Evolutionary conservation across 441 rosid species (phyloP).

Genomic region (Omphalea diandra): DNA sequence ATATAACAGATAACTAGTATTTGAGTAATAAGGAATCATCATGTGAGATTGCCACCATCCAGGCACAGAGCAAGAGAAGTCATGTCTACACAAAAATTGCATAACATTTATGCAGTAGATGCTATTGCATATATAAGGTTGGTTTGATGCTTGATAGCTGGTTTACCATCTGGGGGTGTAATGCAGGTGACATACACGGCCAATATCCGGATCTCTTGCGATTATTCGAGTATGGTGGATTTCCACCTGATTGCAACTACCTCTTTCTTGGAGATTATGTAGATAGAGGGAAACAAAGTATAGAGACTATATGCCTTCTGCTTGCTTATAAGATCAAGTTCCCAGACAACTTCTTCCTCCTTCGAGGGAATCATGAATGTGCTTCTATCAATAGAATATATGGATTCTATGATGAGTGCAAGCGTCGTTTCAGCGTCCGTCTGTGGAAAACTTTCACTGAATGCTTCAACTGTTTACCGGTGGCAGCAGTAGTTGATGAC

Average conservation of each 20-base stretch:
- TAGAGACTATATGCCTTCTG: constrained; percentile 82
- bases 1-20: too few species aligned
- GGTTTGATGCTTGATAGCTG: too few species aligned
- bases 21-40: too few species aligned
- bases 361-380: constrained; percentile 86
- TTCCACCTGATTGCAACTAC: constrained; percentile 79
- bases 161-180: not conserved
- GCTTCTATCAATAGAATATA: constrained; percentile 87
- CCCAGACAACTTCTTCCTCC: constrained; percentile 84
- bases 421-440: constrained; percentile 74
- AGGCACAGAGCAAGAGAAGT: too few species aligned
- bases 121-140: not conserved
- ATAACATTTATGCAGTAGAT: too few species aligned
- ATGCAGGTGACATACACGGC: constrained; percentile 82
- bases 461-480: constrained; percentile 85
- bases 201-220: constrained; percentile 80
- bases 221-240: constrained; percentile 81
- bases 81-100: too few species aligned
- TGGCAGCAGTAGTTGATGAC: constrained; percentile 78
- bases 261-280: constrained; percentile 85
- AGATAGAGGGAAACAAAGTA: constrained; percentile 86
- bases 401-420: constrained; percentile 88
- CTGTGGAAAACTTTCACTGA: constrained; percentile 83
- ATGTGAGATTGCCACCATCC: too few species aligned
- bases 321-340: constrained; percentile 84